Evolutionary conservation across 306 rosid genomes (phyloP).

Genomic region (Purshia tridentata): DNA sequence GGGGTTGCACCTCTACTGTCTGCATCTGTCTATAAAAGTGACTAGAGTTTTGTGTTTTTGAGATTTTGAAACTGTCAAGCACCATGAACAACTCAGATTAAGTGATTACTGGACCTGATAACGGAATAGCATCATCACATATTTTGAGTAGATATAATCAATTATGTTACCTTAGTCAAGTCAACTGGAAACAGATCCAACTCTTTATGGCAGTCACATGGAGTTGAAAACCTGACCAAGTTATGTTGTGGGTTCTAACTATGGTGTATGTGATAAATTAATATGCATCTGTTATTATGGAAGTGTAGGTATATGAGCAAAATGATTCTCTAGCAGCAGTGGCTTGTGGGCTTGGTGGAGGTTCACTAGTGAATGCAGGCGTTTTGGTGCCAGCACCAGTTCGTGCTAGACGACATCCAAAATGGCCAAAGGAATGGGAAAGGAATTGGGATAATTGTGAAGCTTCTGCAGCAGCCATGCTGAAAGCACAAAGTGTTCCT

Average conservation of each 20-base stretch:
- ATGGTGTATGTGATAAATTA: background rate
- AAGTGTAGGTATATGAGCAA: slow-evolving; percentile 26
- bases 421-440: slow-evolving; percentile 46
- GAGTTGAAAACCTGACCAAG: too few species aligned
- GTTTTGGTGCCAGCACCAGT: slow-evolving; percentile 36
- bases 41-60: background rate
- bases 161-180: background rate
- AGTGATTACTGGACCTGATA: background rate
- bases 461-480: slow-evolving; percentile 38
- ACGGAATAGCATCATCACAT: background rate
- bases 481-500: slow-evolving; percentile 29
- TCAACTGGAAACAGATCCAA: background rate
- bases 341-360: slow-evolving; percentile 46
- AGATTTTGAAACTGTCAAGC: background rate
- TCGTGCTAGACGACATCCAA: slow-evolving; percentile 31
- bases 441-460: slow-evolving; percentile 36
- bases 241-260: too few species aligned
- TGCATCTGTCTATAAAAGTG: background rate
- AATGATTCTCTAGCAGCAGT: slow-evolving; percentile 31
- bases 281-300: background rate
- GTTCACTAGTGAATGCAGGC: slow-evolving; percentile 42
- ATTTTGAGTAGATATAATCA: background rate
- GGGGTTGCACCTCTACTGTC: too few species aligned
- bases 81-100: background rate
- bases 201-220: background rate